Evolutionary conservation across 176 grass and related monocot genomes (phyloP).

Genomic region (Pontederia paniculata): DNA sequence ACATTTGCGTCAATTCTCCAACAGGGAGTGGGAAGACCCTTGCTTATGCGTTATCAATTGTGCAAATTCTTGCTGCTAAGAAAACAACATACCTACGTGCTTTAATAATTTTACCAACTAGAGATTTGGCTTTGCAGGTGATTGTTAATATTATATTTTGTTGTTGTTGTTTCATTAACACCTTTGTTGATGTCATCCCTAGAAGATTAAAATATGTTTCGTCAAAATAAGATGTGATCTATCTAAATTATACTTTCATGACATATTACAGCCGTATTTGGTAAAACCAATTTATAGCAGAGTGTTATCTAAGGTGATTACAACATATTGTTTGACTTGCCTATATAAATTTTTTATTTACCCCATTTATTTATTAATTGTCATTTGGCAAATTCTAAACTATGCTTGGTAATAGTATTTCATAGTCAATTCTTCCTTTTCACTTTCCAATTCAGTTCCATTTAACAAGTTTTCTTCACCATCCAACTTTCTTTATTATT

Average conservation of each 20-base stretch:
- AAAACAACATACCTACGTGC: slow-evolving; percentile 68
- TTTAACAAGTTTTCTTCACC: neutral
- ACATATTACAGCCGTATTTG: too few species aligned
- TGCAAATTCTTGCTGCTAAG: slow-evolving; percentile 43
- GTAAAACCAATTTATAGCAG: too few species aligned
- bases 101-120: slow-evolving; percentile 76
- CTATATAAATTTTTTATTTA: too few species aligned
- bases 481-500: neutral
- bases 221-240: too few species aligned
- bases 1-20: slow-evolving; percentile 91
- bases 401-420: neutral
- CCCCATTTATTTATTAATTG: too few species aligned
- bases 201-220: neutral
- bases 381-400: too few species aligned
- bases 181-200: too few species aligned
- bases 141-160: neutral
- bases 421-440: neutral
- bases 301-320: too few species aligned
- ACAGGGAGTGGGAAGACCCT: slow-evolving; percentile 93
- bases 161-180: neutral
- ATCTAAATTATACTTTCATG: neutral
- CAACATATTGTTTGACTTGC: too few species aligned
- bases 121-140: slow-evolving; percentile 86
- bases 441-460: neutral
- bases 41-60: slow-evolving; percentile 82